Evolutionary conservation across 1,284 basidiomycete genomes (phyloP).

Genomic region (Cryptococcus sp.): DNA sequence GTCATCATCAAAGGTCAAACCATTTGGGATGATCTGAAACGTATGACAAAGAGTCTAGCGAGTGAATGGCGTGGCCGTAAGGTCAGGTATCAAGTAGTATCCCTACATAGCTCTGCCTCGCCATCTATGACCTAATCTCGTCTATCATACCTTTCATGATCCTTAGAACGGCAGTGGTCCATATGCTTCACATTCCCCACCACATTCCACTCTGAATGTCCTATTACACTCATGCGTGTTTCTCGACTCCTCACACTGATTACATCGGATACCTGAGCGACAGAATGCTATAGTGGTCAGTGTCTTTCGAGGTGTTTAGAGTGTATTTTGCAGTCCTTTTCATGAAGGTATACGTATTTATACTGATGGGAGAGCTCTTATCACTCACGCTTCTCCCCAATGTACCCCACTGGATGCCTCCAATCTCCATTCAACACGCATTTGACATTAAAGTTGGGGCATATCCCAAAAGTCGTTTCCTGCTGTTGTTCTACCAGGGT

Average conservation of each 20-base stretch:
- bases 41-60: too few relatives aligned
- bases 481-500: neutral
- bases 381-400: constrained; percentile 19
- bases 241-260: constrained; percentile 20
- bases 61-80: too few relatives aligned
- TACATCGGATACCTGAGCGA: constrained; percentile 19
- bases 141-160: too few relatives aligned
- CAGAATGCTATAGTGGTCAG: constrained; percentile 18
- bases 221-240: constrained; percentile 24
- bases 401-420: constrained; percentile 19
- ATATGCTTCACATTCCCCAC: constrained; percentile 20
- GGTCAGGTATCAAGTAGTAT: too few relatives aligned
- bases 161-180: constrained; percentile 20
- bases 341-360: neutral
- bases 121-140: too few relatives aligned
- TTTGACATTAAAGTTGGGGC: constrained; percentile 18
- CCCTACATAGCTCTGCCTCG: too few relatives aligned
- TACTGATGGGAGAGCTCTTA: neutral
- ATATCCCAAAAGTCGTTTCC: constrained; percentile 6
- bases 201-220: constrained; percentile 15
- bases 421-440: constrained; percentile 26
- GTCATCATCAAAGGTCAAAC: too few relatives aligned
- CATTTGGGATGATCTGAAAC: too few relatives aligned
- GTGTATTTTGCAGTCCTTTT: neutral
- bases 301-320: neutral